Base-by-base conservation (phyloP, 164 flowering plant species). In the Berberis thunbergii region DNA sequence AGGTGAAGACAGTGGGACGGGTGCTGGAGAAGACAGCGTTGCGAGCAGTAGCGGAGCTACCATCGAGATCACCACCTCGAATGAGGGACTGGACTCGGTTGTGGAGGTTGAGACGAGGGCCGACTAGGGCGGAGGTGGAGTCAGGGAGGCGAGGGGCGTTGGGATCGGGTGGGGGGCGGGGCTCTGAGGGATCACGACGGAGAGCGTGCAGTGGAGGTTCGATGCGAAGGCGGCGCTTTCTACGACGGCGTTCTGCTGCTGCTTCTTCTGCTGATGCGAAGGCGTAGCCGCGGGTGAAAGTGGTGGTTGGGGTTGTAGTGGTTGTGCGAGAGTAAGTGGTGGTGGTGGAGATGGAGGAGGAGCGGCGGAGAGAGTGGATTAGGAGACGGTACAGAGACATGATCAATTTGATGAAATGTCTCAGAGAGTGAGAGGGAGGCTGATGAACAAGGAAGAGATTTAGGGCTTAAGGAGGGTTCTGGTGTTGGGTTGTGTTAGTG, bases 1-100 rank as follows among this genome's bases (percentile, higher is more conserved):
- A 86, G 41, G 97, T 88, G 78, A 86, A 90, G 63, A 90, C 96
- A 9, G 96, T 88, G 66, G 97, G 95, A 7, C 89, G 81, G 12
- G 78, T 78, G 46, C 43, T 66, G 68, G 89, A 83, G 75, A 78
- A 88, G 6, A 86, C 86, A 26, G 96, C 72, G 7, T 80, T 81
- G 39, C 96, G 85, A 49, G 93, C 89, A 2, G 77, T 61, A 48
- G 73, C 73, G 9, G 91, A 71, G 60, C 91, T 96, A 1, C 75
- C 65, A 45, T 90, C 93, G 52, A 90, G 89, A 5, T 56, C 59
- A 7, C 71, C 75, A 2, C 89, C 83, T 6, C 96, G 89, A 73
- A 88, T 85, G 7, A 86, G 80, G 56, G 91, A 76, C 61, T 86
- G 95, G 62, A 91, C 89, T 6, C 86, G 81, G 64, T 91, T 91